Conservation (phyloP, 2,329 filamentous ascomycete genomes). For the Niveomyces coronatus region DNA sequence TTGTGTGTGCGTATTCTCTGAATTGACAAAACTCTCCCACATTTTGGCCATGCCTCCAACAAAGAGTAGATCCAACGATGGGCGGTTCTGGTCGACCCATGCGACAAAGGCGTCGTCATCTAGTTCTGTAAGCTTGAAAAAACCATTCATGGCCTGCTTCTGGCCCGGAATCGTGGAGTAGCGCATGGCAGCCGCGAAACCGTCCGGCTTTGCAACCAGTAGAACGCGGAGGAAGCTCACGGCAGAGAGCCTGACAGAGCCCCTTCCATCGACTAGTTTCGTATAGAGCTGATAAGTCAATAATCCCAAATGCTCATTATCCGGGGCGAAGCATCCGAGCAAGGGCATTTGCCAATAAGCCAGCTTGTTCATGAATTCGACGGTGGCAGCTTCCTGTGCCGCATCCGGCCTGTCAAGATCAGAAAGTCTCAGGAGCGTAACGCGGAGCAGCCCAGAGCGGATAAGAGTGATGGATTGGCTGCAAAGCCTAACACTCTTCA, state of each 20-base stretch:
- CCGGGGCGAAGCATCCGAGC: slow-evolving; percentile 63
- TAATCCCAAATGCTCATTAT: slow-evolving; percentile 73
- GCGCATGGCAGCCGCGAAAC: slow-evolving; percentile 63
- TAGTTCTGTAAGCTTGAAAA: slow-evolving; percentile 74
- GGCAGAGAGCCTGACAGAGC: slow-evolving; percentile 60
- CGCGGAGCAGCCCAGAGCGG: slow-evolving; percentile 64
- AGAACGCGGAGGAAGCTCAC: slow-evolving; percentile 86
- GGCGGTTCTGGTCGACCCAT: slow-evolving; percentile 78
- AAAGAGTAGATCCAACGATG: slow-evolving; percentile 72
- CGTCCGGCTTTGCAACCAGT: slow-evolving; percentile 83
- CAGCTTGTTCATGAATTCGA: slow-evolving; percentile 71
- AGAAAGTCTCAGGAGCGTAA: slow-evolving; percentile 72
- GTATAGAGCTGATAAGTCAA: slow-evolving; percentile 90
- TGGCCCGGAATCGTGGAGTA: slow-evolving; percentile 63
- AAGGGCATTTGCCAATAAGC: slow-evolving; percentile 95
- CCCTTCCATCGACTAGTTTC: slow-evolving; percentile 65
- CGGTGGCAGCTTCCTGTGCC: slow-evolving; percentile 50
- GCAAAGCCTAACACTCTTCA: slow-evolving; percentile 88
- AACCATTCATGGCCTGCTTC: slow-evolving; percentile 60
- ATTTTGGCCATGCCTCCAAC: slow-evolving; percentile 67
- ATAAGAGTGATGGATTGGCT: slow-evolving; percentile 71
- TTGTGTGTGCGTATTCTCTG: slow-evolving; percentile 71
- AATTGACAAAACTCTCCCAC: slow-evolving; percentile 80
- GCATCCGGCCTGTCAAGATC: slow-evolving; percentile 61
- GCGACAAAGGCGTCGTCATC: slow-evolving; percentile 80